Conservation (phyloP, 768 basidiomycete species). For the Boletus sp. region DNA sequence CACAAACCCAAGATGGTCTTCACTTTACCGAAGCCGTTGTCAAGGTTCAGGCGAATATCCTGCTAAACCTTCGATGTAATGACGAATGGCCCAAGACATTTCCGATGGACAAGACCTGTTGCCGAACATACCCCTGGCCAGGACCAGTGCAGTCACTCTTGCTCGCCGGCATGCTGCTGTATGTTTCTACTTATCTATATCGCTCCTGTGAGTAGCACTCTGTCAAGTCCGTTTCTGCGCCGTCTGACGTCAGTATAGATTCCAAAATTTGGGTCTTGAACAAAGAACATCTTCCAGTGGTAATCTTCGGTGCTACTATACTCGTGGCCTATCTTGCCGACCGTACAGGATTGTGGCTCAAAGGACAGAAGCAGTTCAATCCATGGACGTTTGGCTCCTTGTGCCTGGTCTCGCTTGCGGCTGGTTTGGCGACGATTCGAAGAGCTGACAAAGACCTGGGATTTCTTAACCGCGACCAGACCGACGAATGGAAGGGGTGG, state of each 20-base stretch:
- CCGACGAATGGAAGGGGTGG: slow-evolving; percentile 98
- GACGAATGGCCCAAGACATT: slow-evolving; percentile 57
- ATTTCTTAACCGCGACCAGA: slow-evolving; percentile 88
- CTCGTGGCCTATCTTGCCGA: slow-evolving; percentile 77
- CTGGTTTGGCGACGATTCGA: slow-evolving; percentile 66
- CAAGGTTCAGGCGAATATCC: slow-evolving; percentile 68
- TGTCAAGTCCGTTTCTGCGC: slow-evolving; percentile 6
- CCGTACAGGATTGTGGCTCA: slow-evolving; percentile 83
- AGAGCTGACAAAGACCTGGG: slow-evolving; percentile 80
- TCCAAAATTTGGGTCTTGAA: slow-evolving; percentile 16
- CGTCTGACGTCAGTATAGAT: slow-evolving; percentile 16
- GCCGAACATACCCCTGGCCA: slow-evolving; percentile 71
- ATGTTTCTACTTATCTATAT: slow-evolving; percentile 49
- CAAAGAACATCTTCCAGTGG: slow-evolving; percentile 36
- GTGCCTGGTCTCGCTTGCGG: slow-evolving; percentile 47
- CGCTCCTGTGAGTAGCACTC: slow-evolving; percentile 30
- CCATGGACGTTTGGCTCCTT: slow-evolving; percentile 65
- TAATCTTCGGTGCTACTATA: slow-evolving; percentile 66
- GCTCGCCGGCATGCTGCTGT: slow-evolving; percentile 44
- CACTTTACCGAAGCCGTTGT: slow-evolving; percentile 70
- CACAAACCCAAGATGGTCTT: slow-evolving; percentile 80
- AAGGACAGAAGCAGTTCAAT: slow-evolving; percentile 85
- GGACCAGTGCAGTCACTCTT: slow-evolving; percentile 54
- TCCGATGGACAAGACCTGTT: slow-evolving; percentile 78
- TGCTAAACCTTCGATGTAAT: slow-evolving; percentile 84